These are phyloP conservation scores for Lactifluus hygrophoroides DNA, from an alignment of 768 basidiomycete genomes.

Conservation along the genomic window DNA sequence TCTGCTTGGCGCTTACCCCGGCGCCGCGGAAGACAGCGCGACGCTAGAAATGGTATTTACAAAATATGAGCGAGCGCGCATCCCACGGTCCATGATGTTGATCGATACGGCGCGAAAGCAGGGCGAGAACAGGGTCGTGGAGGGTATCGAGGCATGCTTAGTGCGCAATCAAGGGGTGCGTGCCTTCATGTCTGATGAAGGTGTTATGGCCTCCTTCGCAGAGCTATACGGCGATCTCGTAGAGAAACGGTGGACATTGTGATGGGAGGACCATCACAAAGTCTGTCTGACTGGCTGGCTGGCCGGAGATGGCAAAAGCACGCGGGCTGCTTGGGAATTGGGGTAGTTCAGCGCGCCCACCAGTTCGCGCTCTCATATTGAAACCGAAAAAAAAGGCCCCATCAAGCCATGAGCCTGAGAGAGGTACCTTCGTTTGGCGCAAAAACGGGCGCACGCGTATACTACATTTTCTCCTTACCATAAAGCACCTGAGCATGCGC, in stretches of 20 bases:
- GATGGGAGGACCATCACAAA: not conserved
- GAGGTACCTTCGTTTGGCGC: too few species aligned
- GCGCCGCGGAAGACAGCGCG: conserved; percentile 21
- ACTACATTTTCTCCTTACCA: not conserved
- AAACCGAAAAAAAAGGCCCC: too few species aligned
- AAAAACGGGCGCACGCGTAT: too few species aligned
- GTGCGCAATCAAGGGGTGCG: conserved; percentile 26
- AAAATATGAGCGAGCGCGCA: conserved; percentile 30
- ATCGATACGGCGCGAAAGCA: conserved; percentile 30
- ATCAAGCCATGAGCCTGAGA: too few species aligned
- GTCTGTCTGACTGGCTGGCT: too few species aligned
- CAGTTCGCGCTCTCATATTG: not conserved
- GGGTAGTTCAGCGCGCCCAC: not conserved
- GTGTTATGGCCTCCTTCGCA: conserved; percentile 1
- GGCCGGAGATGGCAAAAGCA: not conserved
- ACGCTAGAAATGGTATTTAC: conserved; percentile 27
- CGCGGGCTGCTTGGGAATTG: not conserved
- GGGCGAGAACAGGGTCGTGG: conserved; percentile 31
- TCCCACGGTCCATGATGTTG: conserved; percentile 30
- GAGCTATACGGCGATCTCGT: conserved; percentile 8
- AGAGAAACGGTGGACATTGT: not conserved
- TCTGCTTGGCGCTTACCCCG: conserved; percentile 26
- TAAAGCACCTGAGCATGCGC: not conserved
- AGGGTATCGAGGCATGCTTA: conserved; percentile 27
- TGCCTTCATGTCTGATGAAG: conserved; percentile 16